Evolutionary conservation across 1,139 yeast genomes (phyloP).

Genomic region (Kluyveromyces marxianus): DNA sequence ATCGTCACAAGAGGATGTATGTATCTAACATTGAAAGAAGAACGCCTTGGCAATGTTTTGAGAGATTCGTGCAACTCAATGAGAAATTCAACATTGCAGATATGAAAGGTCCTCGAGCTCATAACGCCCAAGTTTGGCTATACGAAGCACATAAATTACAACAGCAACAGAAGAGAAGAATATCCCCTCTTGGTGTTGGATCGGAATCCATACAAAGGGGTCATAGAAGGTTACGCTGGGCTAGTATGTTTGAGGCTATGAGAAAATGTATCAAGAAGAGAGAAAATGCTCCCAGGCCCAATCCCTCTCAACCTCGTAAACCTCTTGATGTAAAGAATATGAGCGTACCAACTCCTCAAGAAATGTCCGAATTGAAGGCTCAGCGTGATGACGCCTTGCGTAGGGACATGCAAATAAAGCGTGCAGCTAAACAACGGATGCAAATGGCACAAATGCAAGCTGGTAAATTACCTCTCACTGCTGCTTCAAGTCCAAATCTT

Average conservation of each 20-base stretch:
- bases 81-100: conserved; percentile 81
- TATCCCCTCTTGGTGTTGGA: conserved; percentile 87
- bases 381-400: conserved; percentile 78
- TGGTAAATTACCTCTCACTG: conserved; percentile 4
- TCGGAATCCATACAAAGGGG: conserved; percentile 90
- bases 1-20: conserved; percentile 58
- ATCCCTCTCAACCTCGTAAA: conserved; percentile 35
- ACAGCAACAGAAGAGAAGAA: conserved; percentile 69
- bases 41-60: conserved; percentile 98
- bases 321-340: conserved; percentile 34
- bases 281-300: conserved; percentile 59
- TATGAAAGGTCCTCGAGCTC: conserved; percentile 80
- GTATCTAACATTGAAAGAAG: conserved; percentile 86
- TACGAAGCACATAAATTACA: conserved; percentile 88
- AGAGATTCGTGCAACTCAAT: conserved; percentile 85
- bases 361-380: conserved; percentile 68
- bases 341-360: conserved; percentile 69
- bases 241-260: conserved; percentile 94
- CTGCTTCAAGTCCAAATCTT: conserved; percentile 5
- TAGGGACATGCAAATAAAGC: conserved; percentile 29
- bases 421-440: conserved; percentile 26
- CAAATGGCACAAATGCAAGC: conserved; percentile 21
- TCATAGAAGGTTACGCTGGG: conserved; percentile 85
- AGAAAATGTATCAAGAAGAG: conserved; percentile 84
- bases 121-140: conserved; percentile 82